phyloP scores from a whole-genome alignment of 2,329 filamentous ascomycete genomes.

The Ceratocystis alfenasii region DNA sequence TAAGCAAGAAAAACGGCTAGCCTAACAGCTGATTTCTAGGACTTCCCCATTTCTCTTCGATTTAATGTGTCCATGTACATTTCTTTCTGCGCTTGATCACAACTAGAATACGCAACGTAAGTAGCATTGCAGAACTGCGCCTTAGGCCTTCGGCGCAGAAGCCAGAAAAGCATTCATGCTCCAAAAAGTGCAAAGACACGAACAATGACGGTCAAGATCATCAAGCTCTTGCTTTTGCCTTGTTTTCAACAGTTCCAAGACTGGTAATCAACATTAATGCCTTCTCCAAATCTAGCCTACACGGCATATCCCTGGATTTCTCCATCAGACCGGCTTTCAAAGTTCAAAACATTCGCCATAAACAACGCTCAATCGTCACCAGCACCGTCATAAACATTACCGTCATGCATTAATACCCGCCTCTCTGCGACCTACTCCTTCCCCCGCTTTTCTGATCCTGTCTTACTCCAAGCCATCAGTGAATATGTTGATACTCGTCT shows the following conservation, averaged over 20 bases:
- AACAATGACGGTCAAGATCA: not conserved
- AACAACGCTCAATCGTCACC: not conserved
- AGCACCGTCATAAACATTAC: not conserved
- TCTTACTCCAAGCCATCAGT: not conserved
- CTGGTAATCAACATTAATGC: no score
- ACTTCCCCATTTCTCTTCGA: not conserved
- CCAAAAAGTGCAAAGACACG: not conserved
- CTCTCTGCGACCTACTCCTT: constrained; percentile 4
- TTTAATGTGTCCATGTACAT: not conserved
- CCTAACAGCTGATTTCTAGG: not conserved
- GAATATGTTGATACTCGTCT: constrained; percentile 31
- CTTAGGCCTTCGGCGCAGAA: not conserved
- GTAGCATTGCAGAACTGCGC: not conserved
- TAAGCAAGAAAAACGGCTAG: not conserved
- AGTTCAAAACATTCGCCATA: not conserved
- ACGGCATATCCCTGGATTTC: not conserved
- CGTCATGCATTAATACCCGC: constrained; percentile 9
- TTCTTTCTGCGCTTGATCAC: not conserved
- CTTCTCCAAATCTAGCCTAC: no score
- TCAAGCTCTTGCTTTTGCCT: no score
- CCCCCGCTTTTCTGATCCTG: not conserved
- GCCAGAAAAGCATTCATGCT: not conserved
- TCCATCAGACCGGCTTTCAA: not conserved
- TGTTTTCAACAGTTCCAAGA: no score
- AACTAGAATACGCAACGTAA: not conserved